phyloP scores from a whole-genome alignment of 1,139 yeast species.

The Debaryomyces udenii region DNA sequence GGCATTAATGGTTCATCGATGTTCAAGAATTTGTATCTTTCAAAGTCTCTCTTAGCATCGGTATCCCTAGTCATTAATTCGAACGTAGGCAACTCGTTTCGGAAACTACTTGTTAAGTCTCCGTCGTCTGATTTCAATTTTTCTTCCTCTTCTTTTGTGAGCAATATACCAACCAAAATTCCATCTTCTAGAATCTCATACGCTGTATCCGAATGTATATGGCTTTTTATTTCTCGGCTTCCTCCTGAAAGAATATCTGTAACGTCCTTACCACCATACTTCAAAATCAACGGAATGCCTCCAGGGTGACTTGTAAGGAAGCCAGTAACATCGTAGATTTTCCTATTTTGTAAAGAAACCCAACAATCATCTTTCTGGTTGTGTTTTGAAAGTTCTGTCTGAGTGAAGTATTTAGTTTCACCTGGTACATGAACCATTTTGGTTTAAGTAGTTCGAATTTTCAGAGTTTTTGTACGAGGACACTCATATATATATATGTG shows the following conservation, averaged over 20 bases:
- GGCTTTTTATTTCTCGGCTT: not conserved
- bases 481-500: too few relatives aligned
- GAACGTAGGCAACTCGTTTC: conserved; percentile 3
- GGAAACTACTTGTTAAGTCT: conserved; percentile 1
- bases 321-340: conserved; percentile 25
- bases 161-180: not conserved
- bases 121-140: not conserved
- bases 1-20: conserved; percentile 4
- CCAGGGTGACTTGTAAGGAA: conserved; percentile 26
- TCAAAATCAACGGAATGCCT: conserved; percentile 20
- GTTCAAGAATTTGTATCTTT: conserved; percentile 1
- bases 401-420: too few relatives aligned
- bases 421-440: too few relatives aligned
- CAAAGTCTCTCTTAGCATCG: conserved; percentile 2
- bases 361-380: conserved; percentile 18
- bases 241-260: conserved; percentile 10
- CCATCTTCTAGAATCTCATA: conserved; percentile 5
- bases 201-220: conserved; percentile 3
- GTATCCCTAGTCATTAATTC: conserved; percentile 3
- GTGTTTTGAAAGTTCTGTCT: conserved; percentile 16
- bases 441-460: too few relatives aligned
- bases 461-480: too few relatives aligned
- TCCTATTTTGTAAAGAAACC: conserved; percentile 23
- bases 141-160: not conserved
- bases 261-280: conserved; percentile 28